phyloP scores from a whole-genome alignment of 495 filamentous ascomycete genomes.

The Chaetomium tenue region DNA sequence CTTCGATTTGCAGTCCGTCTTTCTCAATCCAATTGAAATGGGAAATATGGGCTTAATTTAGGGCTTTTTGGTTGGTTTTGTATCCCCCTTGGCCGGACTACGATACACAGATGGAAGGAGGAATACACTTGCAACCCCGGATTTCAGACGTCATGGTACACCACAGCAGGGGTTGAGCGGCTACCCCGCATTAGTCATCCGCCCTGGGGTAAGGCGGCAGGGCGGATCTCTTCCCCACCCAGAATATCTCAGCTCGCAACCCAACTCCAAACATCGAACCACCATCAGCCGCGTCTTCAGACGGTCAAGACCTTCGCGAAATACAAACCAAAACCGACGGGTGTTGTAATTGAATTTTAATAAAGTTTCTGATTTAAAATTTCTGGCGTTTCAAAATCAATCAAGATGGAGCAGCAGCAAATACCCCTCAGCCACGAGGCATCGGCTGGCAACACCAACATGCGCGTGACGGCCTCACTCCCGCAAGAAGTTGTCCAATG shows the following conservation, averaged over 20 bases:
- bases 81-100: no score
- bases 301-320: not conserved
- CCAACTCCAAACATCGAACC: not conserved
- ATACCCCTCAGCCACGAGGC: slow-evolving; percentile 72
- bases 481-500: slow-evolving; percentile 84
- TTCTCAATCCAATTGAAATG: not conserved
- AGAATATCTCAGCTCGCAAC: slow-evolving; percentile 3
- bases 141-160: slow-evolving; percentile 24
- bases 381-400: not conserved
- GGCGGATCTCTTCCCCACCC: not conserved
- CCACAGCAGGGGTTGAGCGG: not conserved
- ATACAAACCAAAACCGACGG: not conserved
- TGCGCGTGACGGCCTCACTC: slow-evolving; percentile 63
- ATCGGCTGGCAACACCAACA: slow-evolving; percentile 68
- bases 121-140: slow-evolving; percentile 2
- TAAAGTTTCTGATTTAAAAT: no score
- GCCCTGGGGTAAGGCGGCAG: not conserved
- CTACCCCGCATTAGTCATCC: slow-evolving; percentile 29
- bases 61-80: no score
- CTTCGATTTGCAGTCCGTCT: no score
- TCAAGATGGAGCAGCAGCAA: slow-evolving; percentile 47
- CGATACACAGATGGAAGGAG: not conserved
- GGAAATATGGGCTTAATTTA: no score
- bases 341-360: no score
- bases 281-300: not conserved